Conservation (phyloP, 306 rosid species). For the Glycine tomentella region DNA sequence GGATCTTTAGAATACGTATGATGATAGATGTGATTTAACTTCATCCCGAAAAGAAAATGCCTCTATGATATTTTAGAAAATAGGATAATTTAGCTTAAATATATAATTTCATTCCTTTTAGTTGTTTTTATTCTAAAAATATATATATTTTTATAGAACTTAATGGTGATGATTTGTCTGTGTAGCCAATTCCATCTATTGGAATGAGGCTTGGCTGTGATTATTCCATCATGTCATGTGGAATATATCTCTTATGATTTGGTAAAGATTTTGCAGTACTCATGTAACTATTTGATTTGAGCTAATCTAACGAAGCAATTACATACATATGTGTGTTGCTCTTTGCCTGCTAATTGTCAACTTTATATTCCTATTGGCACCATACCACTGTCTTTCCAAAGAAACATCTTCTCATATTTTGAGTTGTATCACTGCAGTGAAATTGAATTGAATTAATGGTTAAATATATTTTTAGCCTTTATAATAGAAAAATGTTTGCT, state of each 20-base stretch:
- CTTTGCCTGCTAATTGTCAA: slow-evolving; percentile 8
- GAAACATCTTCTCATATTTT: background rate
- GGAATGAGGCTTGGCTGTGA: background rate
- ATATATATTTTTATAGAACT: background rate
- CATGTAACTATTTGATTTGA: slow-evolving; percentile 12
- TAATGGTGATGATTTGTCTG: background rate
- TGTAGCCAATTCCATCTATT: background rate
- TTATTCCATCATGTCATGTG: slow-evolving; percentile 19
- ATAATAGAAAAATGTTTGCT: background rate
- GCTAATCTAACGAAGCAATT: background rate
- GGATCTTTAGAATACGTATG: background rate
- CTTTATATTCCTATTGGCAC: slow-evolving; percentile 10
- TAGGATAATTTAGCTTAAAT: slow-evolving; percentile 22
- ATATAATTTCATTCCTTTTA: slow-evolving; percentile 20
- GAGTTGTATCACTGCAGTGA: slow-evolving; percentile 29
- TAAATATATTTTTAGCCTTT: background rate
- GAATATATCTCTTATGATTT: background rate
- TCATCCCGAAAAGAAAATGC: background rate
- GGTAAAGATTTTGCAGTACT: background rate
- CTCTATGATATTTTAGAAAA: slow-evolving; percentile 31
- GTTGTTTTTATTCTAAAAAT: background rate
- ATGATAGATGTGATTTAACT: slow-evolving; percentile 25
- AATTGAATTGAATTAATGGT: background rate
- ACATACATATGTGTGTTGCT: background rate
- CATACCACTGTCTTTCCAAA: slow-evolving; percentile 9